Base-by-base conservation (phyloP, 169 alveolate species). In the Eimeria maxima region DNA sequence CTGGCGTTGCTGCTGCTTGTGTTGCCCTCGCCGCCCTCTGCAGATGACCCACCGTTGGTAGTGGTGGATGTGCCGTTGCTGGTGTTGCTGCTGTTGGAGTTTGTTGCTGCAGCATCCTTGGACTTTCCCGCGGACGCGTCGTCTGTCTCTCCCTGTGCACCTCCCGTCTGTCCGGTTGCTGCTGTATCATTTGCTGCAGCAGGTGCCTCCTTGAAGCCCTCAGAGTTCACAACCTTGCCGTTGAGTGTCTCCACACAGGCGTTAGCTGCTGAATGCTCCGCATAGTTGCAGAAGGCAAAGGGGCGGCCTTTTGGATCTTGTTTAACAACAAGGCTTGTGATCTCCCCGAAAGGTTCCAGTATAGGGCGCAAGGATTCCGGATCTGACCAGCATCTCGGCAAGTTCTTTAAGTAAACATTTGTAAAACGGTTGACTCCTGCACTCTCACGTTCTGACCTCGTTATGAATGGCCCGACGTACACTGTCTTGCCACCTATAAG, bases 391-490 rank as follows among this genome's bases (percentile, higher is more conserved):
- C 95, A 96, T 16, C 96, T 98, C 4, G 99, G 99, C 90, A 99
- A 97, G 95, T 99, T 98, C 93, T 99, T 98, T 63, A 99, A 98
- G 96, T 99, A 99, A 71, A 99, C 96, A 95, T 99, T 99, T 42
- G 99, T 99, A 95, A 93, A 97, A 33, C 95, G 87, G 63, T 38
- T 47, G 7, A 60, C 95, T 38, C 86, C 91, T 69, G 95, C 97
- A 44, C 96, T 97, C 99, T 86, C 94, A n/a, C 97, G 96, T 88
- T 98, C 99, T 24, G 97, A 96, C 55, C 98, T 97, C 93, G 97
- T 97, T 91, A 98, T 95, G 97, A 98, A 98, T 16, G 98, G 99
- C 27, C 99, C 99, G 22, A 98, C 99, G 38, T 98, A 97, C 7
- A 98, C 99, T 57, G 97, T 97, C 96, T 98, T 98, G 27, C 98